Evolutionary conservation across 495 filamentous ascomycete species (phyloP), one percentile per base, ranked within the genome.

Genomic region (Xylaria curta): DNA sequence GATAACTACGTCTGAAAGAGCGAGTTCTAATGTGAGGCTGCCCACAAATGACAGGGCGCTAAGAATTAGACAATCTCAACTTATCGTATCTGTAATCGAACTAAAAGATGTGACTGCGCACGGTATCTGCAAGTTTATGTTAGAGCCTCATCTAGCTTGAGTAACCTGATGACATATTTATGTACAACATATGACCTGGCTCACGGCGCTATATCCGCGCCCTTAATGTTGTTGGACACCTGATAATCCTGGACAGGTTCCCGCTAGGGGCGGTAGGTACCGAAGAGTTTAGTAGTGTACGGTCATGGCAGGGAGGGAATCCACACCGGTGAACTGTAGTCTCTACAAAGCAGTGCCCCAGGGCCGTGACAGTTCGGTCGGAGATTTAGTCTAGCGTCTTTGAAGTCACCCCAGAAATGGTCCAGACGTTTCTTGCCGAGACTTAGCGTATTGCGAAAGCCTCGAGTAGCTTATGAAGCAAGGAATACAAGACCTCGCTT

Each of bases 311-410:
- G 53, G 51, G 53, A 47, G 66, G 40, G 53, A 59, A 68, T 36
- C 66, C 66, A 68, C 66, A 68, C 66, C 66, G 66, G 66, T 68
- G 53, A 68, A 47, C 66, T 44, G 53, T 44, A 21, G 19, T 21
- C 19, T 65, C 44, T 26, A 42, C 15, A 66, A 38, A 53, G 28
- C n/a, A 62, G 9, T 62, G 26, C 59, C 36, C 28, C 42, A 62
- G 40, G 13, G 63, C 53, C 46, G 31, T 17, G 63, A 66, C 38
- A 36, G 44, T 66, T 66, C 46, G 63, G 63, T 66, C 44, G 40
- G 63, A 66, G 46, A 66, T 46, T 46, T 66, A 53, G 58, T 38
- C 19, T 38, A 60, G 31, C 58, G 53, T 38, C 3, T 33, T 38
- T 60, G 19, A 21, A 60, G 28, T 28, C 56, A 38, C 58, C 19